Percentiles rank a stretch among this genome's conserved stretches.
These are phyloP conservation scores for Papiliotrema laurentii DNA, from an alignment of 1,284 basidiomycete species.

Conservation along the genomic window DNA sequence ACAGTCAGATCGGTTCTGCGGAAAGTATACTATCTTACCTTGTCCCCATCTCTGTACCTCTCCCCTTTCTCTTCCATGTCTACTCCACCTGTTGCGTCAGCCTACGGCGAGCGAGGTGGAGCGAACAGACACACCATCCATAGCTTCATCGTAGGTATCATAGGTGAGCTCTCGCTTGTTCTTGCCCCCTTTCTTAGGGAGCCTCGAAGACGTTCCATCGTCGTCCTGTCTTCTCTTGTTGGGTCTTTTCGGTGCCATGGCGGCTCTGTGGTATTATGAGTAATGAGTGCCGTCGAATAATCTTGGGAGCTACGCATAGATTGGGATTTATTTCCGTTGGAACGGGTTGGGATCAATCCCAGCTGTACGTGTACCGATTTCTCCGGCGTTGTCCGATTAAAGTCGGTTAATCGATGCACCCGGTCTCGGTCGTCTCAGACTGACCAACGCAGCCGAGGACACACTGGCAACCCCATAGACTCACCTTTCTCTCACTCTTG, in stretches of 20 bases:
- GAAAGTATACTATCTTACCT: slow-evolving; percentile 19
- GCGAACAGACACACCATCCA: slow-evolving; percentile 34
- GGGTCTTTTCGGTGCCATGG: not conserved
- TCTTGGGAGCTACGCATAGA: not conserved
- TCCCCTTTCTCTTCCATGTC: slow-evolving; percentile 49
- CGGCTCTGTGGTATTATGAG: not conserved
- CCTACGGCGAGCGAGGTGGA: not conserved
- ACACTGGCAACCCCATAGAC: no score
- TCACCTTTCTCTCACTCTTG: no score
- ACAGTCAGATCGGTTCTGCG: not conserved
- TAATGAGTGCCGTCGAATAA: not conserved
- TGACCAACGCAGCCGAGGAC: no score
- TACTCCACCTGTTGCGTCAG: slow-evolving; percentile 31
- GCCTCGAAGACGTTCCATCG: slow-evolving; percentile 18
- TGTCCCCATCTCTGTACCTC: slow-evolving; percentile 46
- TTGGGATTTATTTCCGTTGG: no score
- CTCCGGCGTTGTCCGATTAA: not conserved
- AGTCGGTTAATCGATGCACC: not conserved
- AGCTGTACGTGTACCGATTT: no score
- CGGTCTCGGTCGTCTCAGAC: no score
- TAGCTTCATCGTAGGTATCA: slow-evolving; percentile 46
- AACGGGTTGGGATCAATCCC: no score
- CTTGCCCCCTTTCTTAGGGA: slow-evolving; percentile 27
- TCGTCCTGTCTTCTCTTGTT: slow-evolving; percentile 19
- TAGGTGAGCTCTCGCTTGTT: slow-evolving; percentile 38